phyloP scores from a whole-genome alignment of 768 basidiomycete genomes.

The Lanmaoa rubissima region DNA sequence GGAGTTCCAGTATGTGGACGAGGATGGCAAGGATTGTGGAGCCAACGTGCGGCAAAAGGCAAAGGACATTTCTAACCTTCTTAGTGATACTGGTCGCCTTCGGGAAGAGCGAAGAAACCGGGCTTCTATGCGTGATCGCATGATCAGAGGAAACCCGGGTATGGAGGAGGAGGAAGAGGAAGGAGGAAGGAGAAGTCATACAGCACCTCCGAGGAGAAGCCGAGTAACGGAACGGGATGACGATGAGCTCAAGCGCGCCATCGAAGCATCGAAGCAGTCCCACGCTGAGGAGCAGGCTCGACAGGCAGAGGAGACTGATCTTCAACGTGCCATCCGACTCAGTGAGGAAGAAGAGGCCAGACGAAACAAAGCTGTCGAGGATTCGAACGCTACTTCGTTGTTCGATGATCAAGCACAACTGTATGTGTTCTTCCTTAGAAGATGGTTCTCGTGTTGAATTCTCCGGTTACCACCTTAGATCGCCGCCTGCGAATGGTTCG shows the following conservation, averaged over 20 bases:
- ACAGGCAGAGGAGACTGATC: conserved; percentile 74
- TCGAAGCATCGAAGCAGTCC: conserved; percentile 83
- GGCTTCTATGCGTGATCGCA: conserved; percentile 92
- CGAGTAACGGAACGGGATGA: conserved; percentile 53
- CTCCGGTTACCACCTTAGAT: conserved; percentile 19
- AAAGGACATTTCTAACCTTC: conserved; percentile 94
- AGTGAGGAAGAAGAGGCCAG: conserved; percentile 90
- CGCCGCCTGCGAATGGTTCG: conserved; percentile 31
- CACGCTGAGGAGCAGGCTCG: conserved; percentile 66
- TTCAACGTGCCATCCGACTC: conserved; percentile 76
- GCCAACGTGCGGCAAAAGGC: conserved; percentile 98
- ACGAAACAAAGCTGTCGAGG: conserved; percentile 67
- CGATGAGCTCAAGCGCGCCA: conserved; percentile 80
- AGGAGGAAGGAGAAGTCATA: not conserved
- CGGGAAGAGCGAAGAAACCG: conserved; percentile 80
- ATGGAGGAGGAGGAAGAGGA: conserved; percentile 34
- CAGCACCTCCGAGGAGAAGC: conserved; percentile 19
- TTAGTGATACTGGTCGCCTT: conserved; percentile 82
- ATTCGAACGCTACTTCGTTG: conserved; percentile 67
- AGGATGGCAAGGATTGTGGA: conserved; percentile 94
- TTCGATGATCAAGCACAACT: conserved; percentile 86
- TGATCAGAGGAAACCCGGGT: conserved; percentile 63
- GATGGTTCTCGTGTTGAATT: conserved; percentile 5
- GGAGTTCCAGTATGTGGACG: conserved; percentile 96
- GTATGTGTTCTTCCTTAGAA: conserved; percentile 43